phyloP scores from a whole-genome alignment of 768 basidiomycete species.

The Trametes elegans region DNA sequence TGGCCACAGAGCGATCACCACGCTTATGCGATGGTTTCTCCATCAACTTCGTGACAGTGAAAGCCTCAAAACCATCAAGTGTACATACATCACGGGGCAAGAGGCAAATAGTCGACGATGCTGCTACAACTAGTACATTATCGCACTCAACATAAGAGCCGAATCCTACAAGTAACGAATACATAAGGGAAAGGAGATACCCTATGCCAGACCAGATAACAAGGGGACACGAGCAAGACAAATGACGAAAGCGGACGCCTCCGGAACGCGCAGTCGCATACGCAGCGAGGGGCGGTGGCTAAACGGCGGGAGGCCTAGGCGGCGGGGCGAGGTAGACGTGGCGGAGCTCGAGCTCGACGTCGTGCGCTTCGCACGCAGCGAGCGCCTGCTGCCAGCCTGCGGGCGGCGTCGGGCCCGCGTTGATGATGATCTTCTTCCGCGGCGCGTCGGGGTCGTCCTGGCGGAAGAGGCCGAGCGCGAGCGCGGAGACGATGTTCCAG shows the following conservation, averaged over 20 bases:
- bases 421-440: conserved; percentile 12
- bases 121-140: too few species aligned
- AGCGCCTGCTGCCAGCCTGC: conserved; percentile 4
- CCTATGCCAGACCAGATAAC: too few species aligned
- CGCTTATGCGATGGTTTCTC: too few species aligned
- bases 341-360: conserved; percentile 12
- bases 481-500: conserved; percentile 18
- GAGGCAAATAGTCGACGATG: too few species aligned
- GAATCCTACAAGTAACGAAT: too few species aligned
- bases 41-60: too few species aligned
- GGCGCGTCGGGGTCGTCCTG: neutral
- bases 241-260: neutral
- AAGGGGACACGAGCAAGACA: neutral
- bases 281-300: neutral
- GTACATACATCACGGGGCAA: too few species aligned
- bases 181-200: too few species aligned
- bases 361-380: conserved; percentile 5
- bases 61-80: too few species aligned
- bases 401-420: conserved; percentile 4
- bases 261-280: neutral
- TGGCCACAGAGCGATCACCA: too few species aligned
- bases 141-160: too few species aligned
- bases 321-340: conserved; percentile 2
- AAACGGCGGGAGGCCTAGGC: neutral
- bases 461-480: conserved; percentile 3